phyloP scores from a whole-genome alignment of 768 basidiomycete species.

The Steccherinum ochraceum region DNA sequence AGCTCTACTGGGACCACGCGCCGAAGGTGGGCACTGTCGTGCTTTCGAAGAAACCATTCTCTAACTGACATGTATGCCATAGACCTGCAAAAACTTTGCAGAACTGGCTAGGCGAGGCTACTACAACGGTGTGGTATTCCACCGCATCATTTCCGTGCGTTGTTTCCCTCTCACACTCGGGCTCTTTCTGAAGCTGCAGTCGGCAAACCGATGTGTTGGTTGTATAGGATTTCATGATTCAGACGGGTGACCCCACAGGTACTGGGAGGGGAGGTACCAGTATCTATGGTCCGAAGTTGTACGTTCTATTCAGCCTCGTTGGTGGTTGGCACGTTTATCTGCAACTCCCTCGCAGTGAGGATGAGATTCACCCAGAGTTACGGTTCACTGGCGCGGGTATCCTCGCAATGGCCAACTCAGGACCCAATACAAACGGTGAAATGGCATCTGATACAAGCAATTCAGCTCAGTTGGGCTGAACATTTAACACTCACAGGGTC shows the following conservation, averaged over 20 bases:
- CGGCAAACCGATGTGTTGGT: not conserved
- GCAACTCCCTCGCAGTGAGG: conserved; percentile 62
- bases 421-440: conserved; percentile 83
- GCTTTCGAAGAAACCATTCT: conserved; percentile 4
- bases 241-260: conserved; percentile 93
- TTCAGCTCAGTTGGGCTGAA: conserved; percentile 17
- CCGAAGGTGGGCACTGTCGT: conserved; percentile 44
- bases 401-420: conserved; percentile 96
- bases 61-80: conserved; percentile 10
- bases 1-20: conserved; percentile 91
- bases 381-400: conserved; percentile 96
- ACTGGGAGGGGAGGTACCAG: conserved; percentile 90
- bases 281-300: conserved; percentile 88
- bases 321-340: conserved; percentile 1
- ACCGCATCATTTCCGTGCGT: conserved; percentile 82
- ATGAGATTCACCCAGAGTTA: conserved; percentile 86
- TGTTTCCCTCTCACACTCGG: conserved; percentile 1
- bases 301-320: conserved; percentile 21
- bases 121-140: conserved; percentile 87
- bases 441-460: not conserved
- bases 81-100: conserved; percentile 96
- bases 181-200: conserved; percentile 1
- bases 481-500: conserved; percentile 50
- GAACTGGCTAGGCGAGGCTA: conserved; percentile 89
- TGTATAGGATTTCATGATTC: conserved; percentile 90